Conservation (phyloP, 768 basidiomycete species). For the Kwoniella dendrophila region DNA sequence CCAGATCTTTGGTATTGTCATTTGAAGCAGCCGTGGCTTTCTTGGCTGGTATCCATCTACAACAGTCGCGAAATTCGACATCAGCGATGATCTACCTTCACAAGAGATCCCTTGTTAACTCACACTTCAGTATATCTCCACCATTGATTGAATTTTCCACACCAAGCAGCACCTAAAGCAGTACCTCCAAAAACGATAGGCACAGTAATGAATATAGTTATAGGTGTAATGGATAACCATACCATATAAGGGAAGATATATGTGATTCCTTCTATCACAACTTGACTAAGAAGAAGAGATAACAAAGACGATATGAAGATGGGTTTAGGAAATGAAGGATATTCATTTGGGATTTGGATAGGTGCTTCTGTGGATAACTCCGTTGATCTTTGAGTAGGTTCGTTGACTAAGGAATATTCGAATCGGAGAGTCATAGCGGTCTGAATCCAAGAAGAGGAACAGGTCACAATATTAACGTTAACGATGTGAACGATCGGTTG, state of each 20-base stretch:
- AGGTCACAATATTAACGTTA: not conserved
- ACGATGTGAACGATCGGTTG: not conserved
- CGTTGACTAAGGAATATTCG: conserved; percentile 9
- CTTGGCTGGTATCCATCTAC: too few species aligned
- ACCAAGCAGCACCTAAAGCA: conserved; percentile 8
- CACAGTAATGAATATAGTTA: conserved; percentile 10
- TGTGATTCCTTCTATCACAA: not conserved
- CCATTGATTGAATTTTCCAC: conserved; percentile 11
- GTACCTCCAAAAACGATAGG: conserved; percentile 9
- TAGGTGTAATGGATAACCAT: conserved; percentile 12
- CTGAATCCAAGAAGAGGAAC: not conserved
- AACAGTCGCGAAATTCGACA: too few species aligned
- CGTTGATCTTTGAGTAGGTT: not conserved
- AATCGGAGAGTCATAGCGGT: conserved; percentile 19
- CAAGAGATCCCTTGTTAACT: not conserved
- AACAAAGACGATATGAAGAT: conserved; percentile 4
- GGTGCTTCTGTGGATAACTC: conserved; percentile 12
- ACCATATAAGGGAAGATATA: conserved; percentile 4
- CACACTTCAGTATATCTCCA: conserved; percentile 16
- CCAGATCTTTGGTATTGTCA: too few species aligned
- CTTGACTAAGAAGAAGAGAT: not conserved
- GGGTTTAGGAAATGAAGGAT: conserved; percentile 19
- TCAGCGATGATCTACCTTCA: too few species aligned
- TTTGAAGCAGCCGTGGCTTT: too few species aligned
- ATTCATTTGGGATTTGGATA: conserved; percentile 11